phyloP scores from a whole-genome alignment of 169 alveolate species.

The Plasmodium gaboni region DNA sequence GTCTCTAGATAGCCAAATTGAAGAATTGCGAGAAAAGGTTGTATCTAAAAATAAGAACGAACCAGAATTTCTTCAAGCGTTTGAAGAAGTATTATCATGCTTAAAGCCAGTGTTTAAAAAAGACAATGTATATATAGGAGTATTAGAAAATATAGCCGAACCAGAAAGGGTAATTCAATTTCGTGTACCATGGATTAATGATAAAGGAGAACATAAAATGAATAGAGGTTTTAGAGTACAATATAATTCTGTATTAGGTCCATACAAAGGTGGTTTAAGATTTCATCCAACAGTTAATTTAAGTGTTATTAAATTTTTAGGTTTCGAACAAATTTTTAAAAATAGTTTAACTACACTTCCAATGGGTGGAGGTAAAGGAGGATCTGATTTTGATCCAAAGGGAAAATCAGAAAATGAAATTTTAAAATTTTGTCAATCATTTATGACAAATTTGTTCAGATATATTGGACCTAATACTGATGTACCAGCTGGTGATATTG shows the following conservation, averaged over 20 bases:
- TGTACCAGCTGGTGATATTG: constrained; percentile 93
- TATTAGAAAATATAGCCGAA: constrained; percentile 83
- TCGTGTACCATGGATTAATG: constrained; percentile 87
- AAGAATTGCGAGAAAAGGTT: constrained; percentile 27
- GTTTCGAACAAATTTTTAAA: constrained; percentile 90
- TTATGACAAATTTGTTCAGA: constrained; percentile 83
- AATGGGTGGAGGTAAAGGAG: constrained; percentile 93
- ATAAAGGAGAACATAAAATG: constrained; percentile 83
- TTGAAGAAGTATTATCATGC: constrained; percentile 78
- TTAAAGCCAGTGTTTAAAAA: constrained; percentile 79
- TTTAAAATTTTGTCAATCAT: constrained; percentile 86
- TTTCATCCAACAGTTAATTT: constrained; percentile 89
- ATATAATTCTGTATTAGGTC: constrained; percentile 88
- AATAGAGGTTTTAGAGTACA: constrained; percentile 90
- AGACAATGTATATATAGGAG: constrained; percentile 80
- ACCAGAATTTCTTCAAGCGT: constrained; percentile 71
- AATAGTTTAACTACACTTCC: constrained; percentile 89
- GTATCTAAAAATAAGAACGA: constrained; percentile 28
- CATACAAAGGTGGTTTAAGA: constrained; percentile 92
- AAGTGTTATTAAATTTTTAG: constrained; percentile 89
- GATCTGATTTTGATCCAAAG: constrained; percentile 91
- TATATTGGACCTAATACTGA: constrained; percentile 90
- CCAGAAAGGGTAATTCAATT: constrained; percentile 86
- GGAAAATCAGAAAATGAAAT: constrained; percentile 89
- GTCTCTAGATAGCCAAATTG: constrained; percentile 38